Evolutionary conservation across 2,329 filamentous ascomycete species (phyloP).

Genomic region (Diplodia seriata): DNA sequence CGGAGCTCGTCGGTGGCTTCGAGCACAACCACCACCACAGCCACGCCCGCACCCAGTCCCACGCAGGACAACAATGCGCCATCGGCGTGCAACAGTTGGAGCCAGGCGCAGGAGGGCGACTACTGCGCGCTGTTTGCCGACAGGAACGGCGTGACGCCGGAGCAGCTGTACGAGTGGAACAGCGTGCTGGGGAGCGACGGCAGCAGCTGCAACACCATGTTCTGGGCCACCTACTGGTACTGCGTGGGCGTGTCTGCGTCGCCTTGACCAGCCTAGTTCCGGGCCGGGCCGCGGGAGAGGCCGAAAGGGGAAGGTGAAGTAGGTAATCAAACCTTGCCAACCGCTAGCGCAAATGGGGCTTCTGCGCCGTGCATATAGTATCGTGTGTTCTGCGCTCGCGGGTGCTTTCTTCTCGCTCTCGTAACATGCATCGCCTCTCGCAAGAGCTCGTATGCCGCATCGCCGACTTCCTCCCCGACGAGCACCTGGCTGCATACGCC

Average conservation of each 20-base stretch:
- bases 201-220: slow-evolving; percentile 33
- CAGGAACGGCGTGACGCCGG: slow-evolving; percentile 35
- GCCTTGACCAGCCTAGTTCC: neutral
- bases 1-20: neutral
- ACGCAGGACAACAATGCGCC: slow-evolving; percentile 2
- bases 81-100: slow-evolving; percentile 40
- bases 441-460: neutral
- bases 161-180: slow-evolving; percentile 44
- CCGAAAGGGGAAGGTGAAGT: too few relatives aligned
- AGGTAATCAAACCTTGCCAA: too few relatives aligned
- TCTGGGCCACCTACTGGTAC: slow-evolving; percentile 35
- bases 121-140: slow-evolving; percentile 40
- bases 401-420: neutral
- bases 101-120: slow-evolving; percentile 37
- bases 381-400: too few relatives aligned
- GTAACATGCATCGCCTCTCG: neutral
- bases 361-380: slow-evolving; percentile 3
- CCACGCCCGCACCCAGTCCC: neutral
- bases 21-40: neutral
- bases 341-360: neutral
- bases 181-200: slow-evolving; percentile 37
- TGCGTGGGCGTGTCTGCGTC: slow-evolving; percentile 31
- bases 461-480: neutral
- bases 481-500: neutral
- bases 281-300: too few relatives aligned